A percentile compares a stretch with the other conserved stretches of the same genome.
These are phyloP conservation scores for Artemisia annua DNA, from an alignment of 129 eudicot genomes.

Conservation along the genomic window DNA sequence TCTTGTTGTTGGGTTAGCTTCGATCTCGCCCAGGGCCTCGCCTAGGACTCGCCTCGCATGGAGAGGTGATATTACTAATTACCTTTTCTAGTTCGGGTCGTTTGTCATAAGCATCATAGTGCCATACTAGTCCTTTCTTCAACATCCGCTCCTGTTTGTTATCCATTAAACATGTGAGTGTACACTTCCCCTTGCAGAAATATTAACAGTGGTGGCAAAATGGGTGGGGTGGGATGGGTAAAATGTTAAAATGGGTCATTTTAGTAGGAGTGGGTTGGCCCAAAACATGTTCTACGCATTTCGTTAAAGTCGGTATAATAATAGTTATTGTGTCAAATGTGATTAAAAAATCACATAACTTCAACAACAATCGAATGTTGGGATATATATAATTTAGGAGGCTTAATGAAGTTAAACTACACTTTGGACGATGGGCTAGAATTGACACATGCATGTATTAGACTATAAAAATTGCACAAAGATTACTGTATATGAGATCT, in stretches of 20 bases:
- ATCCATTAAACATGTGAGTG: neutral
- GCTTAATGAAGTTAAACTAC: neutral
- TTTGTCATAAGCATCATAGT: constrained; percentile 84
- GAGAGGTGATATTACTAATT: neutral
- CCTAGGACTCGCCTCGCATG: no score
- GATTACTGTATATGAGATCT: neutral
- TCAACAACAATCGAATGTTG: neutral
- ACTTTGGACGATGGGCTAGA: neutral
- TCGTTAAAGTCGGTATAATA: neutral
- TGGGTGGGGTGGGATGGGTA: neutral
- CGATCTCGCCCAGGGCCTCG: no score
- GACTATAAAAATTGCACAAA: no score
- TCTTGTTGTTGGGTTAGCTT: no score
- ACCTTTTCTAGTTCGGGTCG: constrained; percentile 82
- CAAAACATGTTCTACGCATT: neutral
- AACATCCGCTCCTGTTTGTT: constrained; percentile 68
- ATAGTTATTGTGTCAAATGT: neutral
- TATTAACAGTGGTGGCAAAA: neutral
- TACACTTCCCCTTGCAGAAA: neutral
- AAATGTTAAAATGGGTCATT: neutral
- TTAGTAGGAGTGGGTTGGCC: neutral
- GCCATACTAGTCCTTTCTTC: constrained; percentile 99
- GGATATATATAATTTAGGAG: neutral
- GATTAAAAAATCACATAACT: neutral
- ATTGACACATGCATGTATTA: no score